phyloP scores from a whole-genome alignment of 441 rosid species.

The Gossypium trilobum region DNA sequence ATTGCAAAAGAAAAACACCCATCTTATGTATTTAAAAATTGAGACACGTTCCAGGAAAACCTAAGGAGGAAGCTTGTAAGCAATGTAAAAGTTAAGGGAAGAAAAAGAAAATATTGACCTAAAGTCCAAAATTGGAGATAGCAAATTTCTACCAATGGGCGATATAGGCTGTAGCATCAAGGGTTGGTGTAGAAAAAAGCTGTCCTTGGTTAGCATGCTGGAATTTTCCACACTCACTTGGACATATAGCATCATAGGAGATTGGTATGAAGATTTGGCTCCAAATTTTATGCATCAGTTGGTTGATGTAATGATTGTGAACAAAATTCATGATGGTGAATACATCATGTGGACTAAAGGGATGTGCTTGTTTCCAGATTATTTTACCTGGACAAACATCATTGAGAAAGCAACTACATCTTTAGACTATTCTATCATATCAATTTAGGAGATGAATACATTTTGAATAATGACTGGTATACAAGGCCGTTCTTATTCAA shows the following conservation, averaged over 20 bases:
- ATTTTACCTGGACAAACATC: background rate
- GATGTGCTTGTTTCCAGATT: background rate
- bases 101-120: background rate
- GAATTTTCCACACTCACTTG: conserved; percentile 12
- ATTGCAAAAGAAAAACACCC: too few species aligned
- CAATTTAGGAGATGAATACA: background rate
- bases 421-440: background rate
- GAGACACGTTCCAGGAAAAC: background rate
- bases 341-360: background rate
- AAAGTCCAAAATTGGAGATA: background rate
- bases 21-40: too few species aligned
- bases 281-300: conserved; percentile 3
- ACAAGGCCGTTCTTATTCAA: background rate
- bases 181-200: conserved; percentile 7
- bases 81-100: background rate
- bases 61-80: background rate
- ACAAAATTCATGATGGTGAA: conserved; percentile 5
- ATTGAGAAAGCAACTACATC: background rate
- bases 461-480: background rate
- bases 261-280: background rate
- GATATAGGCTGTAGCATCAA: background rate
- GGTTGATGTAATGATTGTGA: conserved; percentile 10
- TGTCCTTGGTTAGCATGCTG: conserved; percentile 7
- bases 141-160: background rate
- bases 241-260: background rate